phyloP scores from a whole-genome alignment of 2,329 filamentous ascomycete genomes.

The Neofusicoccum sp. region DNA sequence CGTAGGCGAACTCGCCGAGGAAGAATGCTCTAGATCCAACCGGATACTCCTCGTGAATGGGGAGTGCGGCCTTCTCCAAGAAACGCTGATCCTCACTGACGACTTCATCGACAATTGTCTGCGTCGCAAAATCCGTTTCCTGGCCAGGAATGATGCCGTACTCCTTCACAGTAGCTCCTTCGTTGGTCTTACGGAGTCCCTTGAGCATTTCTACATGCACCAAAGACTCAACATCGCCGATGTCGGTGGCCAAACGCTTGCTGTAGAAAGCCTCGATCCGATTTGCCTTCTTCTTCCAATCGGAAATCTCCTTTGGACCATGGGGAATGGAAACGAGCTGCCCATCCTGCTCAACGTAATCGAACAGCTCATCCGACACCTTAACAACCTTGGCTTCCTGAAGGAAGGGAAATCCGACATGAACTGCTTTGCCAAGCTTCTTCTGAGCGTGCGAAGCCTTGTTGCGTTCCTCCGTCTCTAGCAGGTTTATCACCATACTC shows the following conservation, averaged over 20 bases:
- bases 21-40: slow-evolving; percentile 83
- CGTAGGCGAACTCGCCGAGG: slow-evolving; percentile 89
- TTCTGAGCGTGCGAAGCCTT: slow-evolving; percentile 70
- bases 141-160: slow-evolving; percentile 83
- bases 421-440: slow-evolving; percentile 81
- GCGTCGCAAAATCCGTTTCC: slow-evolving; percentile 86
- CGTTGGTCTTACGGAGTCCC: slow-evolving; percentile 84
- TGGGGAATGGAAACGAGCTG: slow-evolving; percentile 70
- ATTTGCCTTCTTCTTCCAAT: slow-evolving; percentile 80
- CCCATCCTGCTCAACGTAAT: slow-evolving; percentile 70
- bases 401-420: slow-evolving; percentile 91
- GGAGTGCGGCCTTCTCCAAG: slow-evolving; percentile 81
- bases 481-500: slow-evolving; percentile 87
- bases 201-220: slow-evolving; percentile 93
- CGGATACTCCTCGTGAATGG: slow-evolving; percentile 90
- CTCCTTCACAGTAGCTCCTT: slow-evolving; percentile 88
- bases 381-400: slow-evolving; percentile 88
- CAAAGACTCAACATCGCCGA: slow-evolving; percentile 82
- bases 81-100: slow-evolving; percentile 90
- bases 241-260: slow-evolving; percentile 84
- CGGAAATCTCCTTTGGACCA: slow-evolving; percentile 70
- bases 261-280: slow-evolving; percentile 85
- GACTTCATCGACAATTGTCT: slow-evolving; percentile 86
- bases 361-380: slow-evolving; percentile 91
- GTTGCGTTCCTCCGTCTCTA: slow-evolving; percentile 69